These are phyloP conservation scores for Penicillium italicum DNA, from an alignment of 2,329 filamentous ascomycete species.

Conservation along the genomic window DNA sequence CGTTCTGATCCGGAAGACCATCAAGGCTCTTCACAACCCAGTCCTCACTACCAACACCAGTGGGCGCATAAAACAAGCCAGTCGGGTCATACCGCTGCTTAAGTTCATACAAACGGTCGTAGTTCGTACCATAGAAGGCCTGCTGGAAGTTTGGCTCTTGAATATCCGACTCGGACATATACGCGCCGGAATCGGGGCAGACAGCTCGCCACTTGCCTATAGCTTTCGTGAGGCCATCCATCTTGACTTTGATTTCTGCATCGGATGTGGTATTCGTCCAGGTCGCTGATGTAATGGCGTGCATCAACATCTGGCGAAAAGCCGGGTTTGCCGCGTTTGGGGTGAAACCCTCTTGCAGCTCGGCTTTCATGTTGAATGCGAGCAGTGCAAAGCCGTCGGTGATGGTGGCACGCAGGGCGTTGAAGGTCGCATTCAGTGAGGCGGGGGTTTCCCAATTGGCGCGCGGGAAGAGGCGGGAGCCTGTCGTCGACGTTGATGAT, in stretches of 20 bases:
- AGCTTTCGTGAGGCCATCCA: constrained; percentile 21
- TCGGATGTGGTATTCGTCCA: constrained; percentile 29
- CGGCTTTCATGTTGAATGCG: constrained; percentile 35
- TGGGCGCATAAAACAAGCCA: constrained; percentile 48
- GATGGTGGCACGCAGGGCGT: constrained; percentile 22
- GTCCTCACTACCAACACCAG: constrained; percentile 53
- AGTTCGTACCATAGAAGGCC: constrained; percentile 31
- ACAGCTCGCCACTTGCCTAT: constrained; percentile 25
- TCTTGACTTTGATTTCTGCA: constrained; percentile 33
- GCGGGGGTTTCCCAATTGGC: constrained; percentile 30
- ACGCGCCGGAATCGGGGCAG: constrained; percentile 25
- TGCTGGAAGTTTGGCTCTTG: constrained; percentile 33
- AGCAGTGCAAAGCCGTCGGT: constrained; percentile 28
- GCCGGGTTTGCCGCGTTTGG: constrained; percentile 26
- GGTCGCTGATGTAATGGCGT: constrained; percentile 24
- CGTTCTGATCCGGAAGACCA: constrained; percentile 32
- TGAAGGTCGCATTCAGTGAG: constrained; percentile 30
- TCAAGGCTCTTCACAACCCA: constrained; percentile 43
- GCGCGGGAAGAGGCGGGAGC: constrained; percentile 36
- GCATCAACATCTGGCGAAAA: constrained; percentile 25
- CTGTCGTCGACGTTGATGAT: constrained; percentile 21
- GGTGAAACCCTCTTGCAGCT: constrained; percentile 16
- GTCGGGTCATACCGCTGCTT: constrained; percentile 54
- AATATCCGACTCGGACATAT: constrained; percentile 52
- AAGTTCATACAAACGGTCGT: constrained; percentile 32